Conservation (phyloP, 768 basidiomycete genomes). For the Suillus spraguei region DNA sequence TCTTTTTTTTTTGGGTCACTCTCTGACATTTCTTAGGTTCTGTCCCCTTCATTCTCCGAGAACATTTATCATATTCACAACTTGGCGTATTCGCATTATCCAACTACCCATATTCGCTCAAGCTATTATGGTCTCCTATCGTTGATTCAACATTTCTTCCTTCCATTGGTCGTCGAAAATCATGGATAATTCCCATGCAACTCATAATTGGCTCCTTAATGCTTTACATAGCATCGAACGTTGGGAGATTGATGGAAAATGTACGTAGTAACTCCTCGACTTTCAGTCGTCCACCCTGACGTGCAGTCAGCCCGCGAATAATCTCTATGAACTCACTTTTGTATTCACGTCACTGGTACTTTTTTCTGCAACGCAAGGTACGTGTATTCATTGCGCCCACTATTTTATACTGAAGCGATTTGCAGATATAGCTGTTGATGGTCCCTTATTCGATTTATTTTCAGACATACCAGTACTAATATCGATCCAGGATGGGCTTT, state of each 20-base stretch:
- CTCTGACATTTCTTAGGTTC: conserved; percentile 59
- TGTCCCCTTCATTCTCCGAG: conserved; percentile 92
- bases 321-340: conserved; percentile 76
- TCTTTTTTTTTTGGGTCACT: conserved; percentile 12
- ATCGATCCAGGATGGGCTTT: conserved; percentile 69
- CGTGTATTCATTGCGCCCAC: conserved; percentile 18
- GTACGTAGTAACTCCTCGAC: conserved; percentile 42
- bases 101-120: conserved; percentile 95
- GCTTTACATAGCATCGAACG: conserved; percentile 75
- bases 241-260: conserved; percentile 75
- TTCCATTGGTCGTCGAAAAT: conserved; percentile 90
- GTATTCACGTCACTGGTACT: conserved; percentile 90
- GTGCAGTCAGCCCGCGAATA: conserved; percentile 68
- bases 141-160: conserved; percentile 89
- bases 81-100: conserved; percentile 92
- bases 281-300: conserved; percentile 12
- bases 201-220: conserved; percentile 82
- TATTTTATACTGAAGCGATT: conserved; percentile 20
- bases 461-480: conserved; percentile 33
- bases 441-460: conserved; percentile 47
- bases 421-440: conserved; percentile 95
- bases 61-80: conserved; percentile 96
- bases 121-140: conserved; percentile 96
- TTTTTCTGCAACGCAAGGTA: conserved; percentile 97
- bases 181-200: conserved; percentile 99